Evolutionary conservation across 2,329 filamentous ascomycete species (phyloP), one percentile per base, ranked within the genome.

Genomic region (Aspergillus caelatus): DNA sequence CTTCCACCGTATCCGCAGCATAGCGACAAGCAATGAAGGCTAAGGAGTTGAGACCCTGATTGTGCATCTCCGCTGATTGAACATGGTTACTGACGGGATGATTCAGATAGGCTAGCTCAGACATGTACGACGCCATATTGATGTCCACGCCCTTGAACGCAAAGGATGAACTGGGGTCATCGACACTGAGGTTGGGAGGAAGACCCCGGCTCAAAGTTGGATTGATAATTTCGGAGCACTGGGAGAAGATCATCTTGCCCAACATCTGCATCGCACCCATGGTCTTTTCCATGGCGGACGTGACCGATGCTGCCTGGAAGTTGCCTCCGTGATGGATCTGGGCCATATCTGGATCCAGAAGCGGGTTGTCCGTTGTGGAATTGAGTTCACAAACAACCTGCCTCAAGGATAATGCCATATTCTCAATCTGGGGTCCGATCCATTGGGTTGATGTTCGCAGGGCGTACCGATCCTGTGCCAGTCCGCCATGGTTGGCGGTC

Each of bases 351-450:
- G 75, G 68, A 63, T 90, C 83, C 14, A 90, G 79, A 9, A 91
- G 74, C 0, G 86, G 88, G 69, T 91, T 91, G 68, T 91, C 89
- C 0, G 87, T 87, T 0, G 86, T 86, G 0, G 88, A 88, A 73
- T 91, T 91, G 10, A 89, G 79, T 69, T 91, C 89, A 1, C 82
- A 78, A 0, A 77, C 71, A 0, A 91, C 70, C 70, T 91, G 89
- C 3, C 78, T 72, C 41, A 83, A 77, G 0, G 88, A 86, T 0
- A 89, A 80, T 0, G 78, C 55, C 0, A 91, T 76, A 64, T 91
- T 87, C 71, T 91, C 89, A 0, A 91, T 76, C 41, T 86, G 80
- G 0, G 89, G 89, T 0, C 88, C 88, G 30, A 91, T 81, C 89
- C 89, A 91, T 74, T 91, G 89, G 0, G 86, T 81, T 0, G 87